Evolutionary conservation across 2,329 filamentous ascomycete species (phyloP).

Genomic region (Cordyceps pruinosa): DNA sequence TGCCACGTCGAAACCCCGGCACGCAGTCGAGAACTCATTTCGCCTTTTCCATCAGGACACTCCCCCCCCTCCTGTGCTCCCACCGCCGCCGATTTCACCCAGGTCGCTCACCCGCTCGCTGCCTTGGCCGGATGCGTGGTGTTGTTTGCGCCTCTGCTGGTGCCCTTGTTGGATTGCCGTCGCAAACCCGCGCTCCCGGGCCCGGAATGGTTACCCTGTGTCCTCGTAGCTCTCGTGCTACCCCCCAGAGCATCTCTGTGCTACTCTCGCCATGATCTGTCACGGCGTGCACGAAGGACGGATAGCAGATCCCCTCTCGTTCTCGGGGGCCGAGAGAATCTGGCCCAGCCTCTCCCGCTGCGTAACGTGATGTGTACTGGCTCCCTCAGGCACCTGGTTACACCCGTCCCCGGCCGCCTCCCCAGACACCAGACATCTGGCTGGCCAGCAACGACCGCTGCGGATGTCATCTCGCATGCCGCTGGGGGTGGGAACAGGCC

Average conservation of each 20-base stretch:
- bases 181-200: slow-evolving; percentile 5
- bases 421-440: background rate
- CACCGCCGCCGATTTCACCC: background rate
- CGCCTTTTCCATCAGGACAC: background rate
- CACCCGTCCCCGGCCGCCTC: too few relatives aligned
- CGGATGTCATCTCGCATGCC: background rate
- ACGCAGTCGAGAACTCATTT: background rate
- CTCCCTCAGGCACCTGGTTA: background rate
- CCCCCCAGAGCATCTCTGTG: background rate
- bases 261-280: background rate
- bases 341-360: background rate
- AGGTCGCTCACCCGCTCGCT: background rate
- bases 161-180: slow-evolving; percentile 1
- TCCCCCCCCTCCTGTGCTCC: background rate
- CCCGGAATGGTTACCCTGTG: background rate
- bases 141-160: background rate
- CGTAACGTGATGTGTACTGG: background rate
- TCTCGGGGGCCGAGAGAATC: background rate
- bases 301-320: background rate
- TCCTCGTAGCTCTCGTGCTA: background rate
- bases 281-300: background rate
- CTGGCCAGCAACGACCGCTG: background rate
- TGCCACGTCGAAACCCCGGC: too few relatives aligned
- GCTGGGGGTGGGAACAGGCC: background rate
- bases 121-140: too few relatives aligned